Evolutionary conservation across 2,329 filamentous ascomycete genomes (phyloP).

Genomic region (Fusarium tuaranense): DNA sequence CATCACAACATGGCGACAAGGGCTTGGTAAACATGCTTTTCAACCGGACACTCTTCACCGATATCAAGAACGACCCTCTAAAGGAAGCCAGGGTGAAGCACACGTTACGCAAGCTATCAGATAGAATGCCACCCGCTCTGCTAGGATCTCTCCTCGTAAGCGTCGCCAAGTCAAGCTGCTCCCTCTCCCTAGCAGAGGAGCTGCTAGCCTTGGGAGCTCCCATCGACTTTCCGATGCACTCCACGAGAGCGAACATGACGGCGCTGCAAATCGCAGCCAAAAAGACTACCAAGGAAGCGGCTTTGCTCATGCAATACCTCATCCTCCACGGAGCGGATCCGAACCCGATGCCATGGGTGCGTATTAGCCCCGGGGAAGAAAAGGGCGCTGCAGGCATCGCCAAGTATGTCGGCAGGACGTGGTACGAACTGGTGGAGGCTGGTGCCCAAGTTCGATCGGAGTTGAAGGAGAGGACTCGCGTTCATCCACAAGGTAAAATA

Average conservation of each 20-base stretch:
- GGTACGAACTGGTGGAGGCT: background rate
- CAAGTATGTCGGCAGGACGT: background rate
- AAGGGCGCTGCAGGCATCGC: background rate
- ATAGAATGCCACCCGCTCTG: background rate
- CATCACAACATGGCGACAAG: background rate
- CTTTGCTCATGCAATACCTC: background rate
- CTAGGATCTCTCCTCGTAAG: background rate
- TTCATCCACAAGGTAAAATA: background rate
- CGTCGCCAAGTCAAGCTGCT: background rate
- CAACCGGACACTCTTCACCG: background rate
- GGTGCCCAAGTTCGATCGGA: background rate
- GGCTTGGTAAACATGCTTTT: background rate
- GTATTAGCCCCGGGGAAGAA: background rate
- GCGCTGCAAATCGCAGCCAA: background rate
- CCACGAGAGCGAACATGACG: background rate
- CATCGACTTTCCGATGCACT: background rate
- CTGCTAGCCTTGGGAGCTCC: background rate
- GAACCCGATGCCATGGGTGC: background rate
- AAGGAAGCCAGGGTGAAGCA: background rate
- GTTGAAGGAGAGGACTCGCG: background rate
- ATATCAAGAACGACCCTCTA: background rate
- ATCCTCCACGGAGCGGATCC: background rate
- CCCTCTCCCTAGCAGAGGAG: background rate
- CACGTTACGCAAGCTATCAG: background rate
- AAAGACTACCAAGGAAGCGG: background rate